Evolutionary conservation across 225 moss, liverwort and hornwort species (phyloP).

Genomic region (Polytrichum formosum): DNA sequence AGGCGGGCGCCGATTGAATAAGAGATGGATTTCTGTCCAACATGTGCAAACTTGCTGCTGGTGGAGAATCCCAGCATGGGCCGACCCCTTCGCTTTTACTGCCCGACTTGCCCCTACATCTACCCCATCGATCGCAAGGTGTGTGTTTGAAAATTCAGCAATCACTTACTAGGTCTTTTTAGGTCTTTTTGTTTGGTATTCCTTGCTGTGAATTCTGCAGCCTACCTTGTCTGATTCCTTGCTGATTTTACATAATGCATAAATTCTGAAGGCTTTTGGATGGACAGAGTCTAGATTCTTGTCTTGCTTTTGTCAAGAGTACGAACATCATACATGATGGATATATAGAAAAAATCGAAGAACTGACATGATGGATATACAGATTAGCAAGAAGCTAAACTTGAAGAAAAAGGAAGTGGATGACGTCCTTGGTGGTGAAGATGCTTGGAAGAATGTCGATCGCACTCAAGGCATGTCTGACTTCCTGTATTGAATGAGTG

Average conservation of each 20-base stretch:
- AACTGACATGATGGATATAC: conserved; percentile 11
- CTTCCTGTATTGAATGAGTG: background rate
- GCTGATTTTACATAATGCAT: no score
- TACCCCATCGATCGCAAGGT: conserved; percentile 87
- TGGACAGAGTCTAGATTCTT: no score
- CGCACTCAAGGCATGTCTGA: conserved; percentile 66
- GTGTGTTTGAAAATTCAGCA: no score
- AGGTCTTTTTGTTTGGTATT: no score
- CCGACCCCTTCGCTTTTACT: conserved; percentile 74
- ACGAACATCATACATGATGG: no score
- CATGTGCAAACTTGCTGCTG: conserved; percentile 84
- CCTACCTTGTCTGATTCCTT: no score
- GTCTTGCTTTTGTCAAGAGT: no score
- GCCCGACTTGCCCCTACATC: conserved; percentile 92
- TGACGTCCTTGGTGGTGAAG: conserved; percentile 95
- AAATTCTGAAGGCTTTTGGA: no score
- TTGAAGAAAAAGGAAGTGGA: conserved; percentile 84
- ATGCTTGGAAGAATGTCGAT: conserved; percentile 99
- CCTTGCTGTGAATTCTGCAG: no score
- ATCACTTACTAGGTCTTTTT: no score
- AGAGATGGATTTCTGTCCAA: conserved; percentile 93
- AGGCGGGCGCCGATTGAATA: no score
- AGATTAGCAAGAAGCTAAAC: conserved; percentile 91
- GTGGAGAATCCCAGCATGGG: conserved; percentile 75
- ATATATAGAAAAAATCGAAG: background rate